phyloP scores from a whole-genome alignment of 2,329 filamentous ascomycete genomes.

The Zarea fungicola region DNA sequence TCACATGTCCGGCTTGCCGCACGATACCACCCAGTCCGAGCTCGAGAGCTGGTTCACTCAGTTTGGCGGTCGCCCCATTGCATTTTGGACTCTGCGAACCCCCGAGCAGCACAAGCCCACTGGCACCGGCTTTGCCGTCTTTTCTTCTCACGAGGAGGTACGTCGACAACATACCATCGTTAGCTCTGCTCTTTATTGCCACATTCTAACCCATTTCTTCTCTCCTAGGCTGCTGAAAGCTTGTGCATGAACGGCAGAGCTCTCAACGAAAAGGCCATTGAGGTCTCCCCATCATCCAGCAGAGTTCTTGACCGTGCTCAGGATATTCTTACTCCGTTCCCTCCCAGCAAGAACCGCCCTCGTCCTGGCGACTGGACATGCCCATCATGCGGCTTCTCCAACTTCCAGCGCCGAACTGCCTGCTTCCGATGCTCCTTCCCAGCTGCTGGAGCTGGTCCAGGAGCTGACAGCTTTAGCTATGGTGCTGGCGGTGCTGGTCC shows the following conservation, averaged over 20 bases:
- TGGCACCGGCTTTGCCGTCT: constrained; percentile 94
- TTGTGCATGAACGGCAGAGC: constrained; percentile 99
- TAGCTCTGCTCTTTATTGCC: not conserved
- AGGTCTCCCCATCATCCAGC: constrained; percentile 96
- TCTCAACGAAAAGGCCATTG: constrained; percentile 97
- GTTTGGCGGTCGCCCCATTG: constrained; percentile 94
- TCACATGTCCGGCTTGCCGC: constrained; percentile 93
- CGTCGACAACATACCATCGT: constrained; percentile 29
- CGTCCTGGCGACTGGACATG: constrained; percentile 98
- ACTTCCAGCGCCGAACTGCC: constrained; percentile 96
- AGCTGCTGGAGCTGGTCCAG: constrained; percentile 71
- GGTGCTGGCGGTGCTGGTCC: constrained; percentile 14
- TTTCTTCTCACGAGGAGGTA: constrained; percentile 98
- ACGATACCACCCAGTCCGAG: constrained; percentile 97
- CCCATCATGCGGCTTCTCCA: constrained; percentile 96
- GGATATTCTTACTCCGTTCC: constrained; percentile 94
- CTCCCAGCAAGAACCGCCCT: constrained; percentile 95
- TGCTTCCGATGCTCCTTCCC: constrained; percentile 99
- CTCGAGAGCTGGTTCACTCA: constrained; percentile 99
- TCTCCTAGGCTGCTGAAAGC: constrained; percentile 81
- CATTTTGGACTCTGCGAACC: constrained; percentile 96
- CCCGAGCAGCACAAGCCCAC: constrained; percentile 99
- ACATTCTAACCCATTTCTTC: constrained; percentile 6
- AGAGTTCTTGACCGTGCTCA: constrained; percentile 91
- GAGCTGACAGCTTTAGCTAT: constrained; percentile 60